A percentile compares a stretch with the other conserved stretches of the same genome.
Conservation (phyloP, 495 filamentous ascomycete genomes). For the Lophiotrema nucula region DNA sequence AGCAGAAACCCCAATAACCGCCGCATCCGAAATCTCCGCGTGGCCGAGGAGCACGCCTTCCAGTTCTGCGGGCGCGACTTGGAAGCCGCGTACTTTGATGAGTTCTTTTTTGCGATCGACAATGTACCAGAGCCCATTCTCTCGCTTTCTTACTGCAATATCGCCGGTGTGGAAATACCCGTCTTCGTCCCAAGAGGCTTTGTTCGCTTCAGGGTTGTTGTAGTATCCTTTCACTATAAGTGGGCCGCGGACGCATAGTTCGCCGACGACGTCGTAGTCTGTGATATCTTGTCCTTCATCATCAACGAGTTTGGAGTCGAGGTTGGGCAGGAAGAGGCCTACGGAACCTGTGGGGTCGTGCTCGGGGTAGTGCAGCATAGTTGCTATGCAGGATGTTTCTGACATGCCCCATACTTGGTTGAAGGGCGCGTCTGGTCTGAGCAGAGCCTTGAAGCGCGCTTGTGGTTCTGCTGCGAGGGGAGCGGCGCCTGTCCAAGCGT, state of each 20-base stretch:
- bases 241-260: conserved; percentile 14
- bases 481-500: conserved; percentile 50
- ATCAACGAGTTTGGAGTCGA: conserved; percentile 29
- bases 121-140: conserved; percentile 16
- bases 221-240: conserved; percentile 1
- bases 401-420: conserved; percentile 33
- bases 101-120: conserved; percentile 28
- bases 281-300: conserved; percentile 21
- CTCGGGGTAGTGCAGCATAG: conserved; percentile 27
- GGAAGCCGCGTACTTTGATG: conserved; percentile 30
- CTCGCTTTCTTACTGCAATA: not conserved
- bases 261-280: conserved; percentile 22
- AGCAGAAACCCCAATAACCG: conserved; percentile 18
- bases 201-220: not conserved
- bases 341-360: conserved; percentile 35
- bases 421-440: conserved; percentile 20
- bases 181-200: not conserved
- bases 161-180: conserved; percentile 16
- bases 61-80: conserved; percentile 2
- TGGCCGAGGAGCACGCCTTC: conserved; percentile 19
- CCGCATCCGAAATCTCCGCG: conserved; percentile 16
- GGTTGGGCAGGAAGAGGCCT: conserved; percentile 32
- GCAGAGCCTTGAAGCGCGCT: conserved; percentile 32
- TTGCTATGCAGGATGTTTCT: conserved; percentile 24
- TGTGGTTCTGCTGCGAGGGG: conserved; percentile 55